Base-by-base conservation (phyloP, 73 alveolate genomes). In the Paraurostyla sp. region DNA sequence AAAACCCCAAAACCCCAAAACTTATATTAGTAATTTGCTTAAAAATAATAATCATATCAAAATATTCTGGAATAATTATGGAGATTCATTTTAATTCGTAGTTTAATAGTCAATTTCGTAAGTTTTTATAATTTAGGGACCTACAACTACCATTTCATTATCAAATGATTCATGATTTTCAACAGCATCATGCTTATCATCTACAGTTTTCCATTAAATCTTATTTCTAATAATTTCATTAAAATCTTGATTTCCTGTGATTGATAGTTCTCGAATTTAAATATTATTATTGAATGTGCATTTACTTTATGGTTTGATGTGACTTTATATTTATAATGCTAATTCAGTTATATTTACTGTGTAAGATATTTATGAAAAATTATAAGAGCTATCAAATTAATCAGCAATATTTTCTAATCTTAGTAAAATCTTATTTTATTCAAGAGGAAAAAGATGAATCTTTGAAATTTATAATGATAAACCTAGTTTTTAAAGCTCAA, bases 371-470 rank as follows among this genome's bases (percentile, higher is more conserved):
- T n/a, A n/a, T n/a, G n/a, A n/a, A 46, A 46, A 46, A 15, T 46
- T 13, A 18, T 15, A 15, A 46, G 57, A 18, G 57, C 18, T 18
- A 62, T 73, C 87, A 27, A 73, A 73, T 15, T 43, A 16, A 38
- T 73, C 87, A 16, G 29, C 87, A 11, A 73, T 3, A 50, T 73
- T 73, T 22, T 73, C 71, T 45, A 73, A 7, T 73, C 87, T 40
- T 3, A 73, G 30, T 30, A 20, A 51, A 51, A 45, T 16, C 49
- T 43, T 1, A 30, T 2, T 45, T 22, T 50, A 45, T 2, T 27
- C 51, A 23, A 45, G 18, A 1, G 87, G 87, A 27, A 43, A 45
- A 29, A 7, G 45, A 0, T 25, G 42, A n/a, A 43, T n/a, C 41
- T 69, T 69, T 43, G 48, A 46, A 73, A 50, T 20, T 32, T 11